Conservation (phyloP, 2,329 filamentous ascomycete species). For the Chaetomium olivaceum region DNA sequence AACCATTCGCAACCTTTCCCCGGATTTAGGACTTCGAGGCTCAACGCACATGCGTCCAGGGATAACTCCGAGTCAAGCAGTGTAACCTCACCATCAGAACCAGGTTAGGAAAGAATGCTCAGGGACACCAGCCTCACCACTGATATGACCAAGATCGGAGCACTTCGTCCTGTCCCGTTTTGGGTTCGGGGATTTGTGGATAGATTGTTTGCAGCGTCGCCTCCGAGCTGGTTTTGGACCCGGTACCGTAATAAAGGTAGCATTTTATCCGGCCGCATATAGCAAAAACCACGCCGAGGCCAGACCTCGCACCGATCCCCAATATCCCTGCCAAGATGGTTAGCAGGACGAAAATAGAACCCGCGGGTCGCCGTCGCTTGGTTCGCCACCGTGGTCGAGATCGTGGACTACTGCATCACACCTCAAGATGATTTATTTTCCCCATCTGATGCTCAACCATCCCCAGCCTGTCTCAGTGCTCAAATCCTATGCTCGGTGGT, state of each 20-base stretch:
- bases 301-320: background rate
- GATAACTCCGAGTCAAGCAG: background rate
- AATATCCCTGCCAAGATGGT: constrained; percentile 18
- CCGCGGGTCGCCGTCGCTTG: background rate
- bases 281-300: constrained; percentile 1
- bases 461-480: background rate
- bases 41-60: background rate
- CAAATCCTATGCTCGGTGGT: background rate
- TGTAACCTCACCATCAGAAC: background rate
- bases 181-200: constrained; percentile 4
- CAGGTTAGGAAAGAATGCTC: background rate
- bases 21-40: background rate
- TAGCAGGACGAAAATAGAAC: constrained; percentile 14
- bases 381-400: constrained; percentile 13
- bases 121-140: background rate
- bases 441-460: background rate
- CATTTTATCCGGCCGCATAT: constrained; percentile 20
- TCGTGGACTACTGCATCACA: background rate
- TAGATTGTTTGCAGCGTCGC: constrained; percentile 1
- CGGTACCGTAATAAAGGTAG: constrained; percentile 20
- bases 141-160: constrained; percentile 6
- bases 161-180: constrained; percentile 15
- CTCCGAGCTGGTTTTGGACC: constrained; percentile 18
- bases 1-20: background rate
- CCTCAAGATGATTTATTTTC: background rate